phyloP scores from a whole-genome alignment of 352 stramenopile species.

The Pythium angustatum region DNA sequence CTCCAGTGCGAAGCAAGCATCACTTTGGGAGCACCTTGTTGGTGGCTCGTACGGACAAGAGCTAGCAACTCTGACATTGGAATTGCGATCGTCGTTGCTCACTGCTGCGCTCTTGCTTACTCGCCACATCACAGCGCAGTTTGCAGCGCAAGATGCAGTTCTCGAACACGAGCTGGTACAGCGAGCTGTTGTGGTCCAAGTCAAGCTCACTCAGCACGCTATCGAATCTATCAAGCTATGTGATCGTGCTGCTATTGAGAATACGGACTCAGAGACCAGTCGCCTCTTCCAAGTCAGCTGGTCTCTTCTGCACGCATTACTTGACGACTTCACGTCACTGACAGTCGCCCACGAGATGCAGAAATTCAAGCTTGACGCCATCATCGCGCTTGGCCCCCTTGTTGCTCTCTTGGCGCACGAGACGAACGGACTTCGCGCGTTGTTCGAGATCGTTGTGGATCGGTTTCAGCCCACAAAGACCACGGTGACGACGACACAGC shows the following conservation, averaged over 20 bases:
- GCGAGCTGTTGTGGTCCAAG: constrained; percentile 33
- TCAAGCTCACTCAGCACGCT: constrained; percentile 60
- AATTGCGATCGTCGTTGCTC: constrained; percentile 47
- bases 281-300: constrained; percentile 65
- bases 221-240: constrained; percentile 51
- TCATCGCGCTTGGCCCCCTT: constrained; percentile 45
- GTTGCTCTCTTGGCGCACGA: constrained; percentile 52
- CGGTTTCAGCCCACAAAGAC: constrained; percentile 36
- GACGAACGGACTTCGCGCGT: constrained; percentile 43
- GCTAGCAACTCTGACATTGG: constrained; percentile 28
- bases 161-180: constrained; percentile 24
- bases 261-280: neutral
- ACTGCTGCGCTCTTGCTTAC: constrained; percentile 49
- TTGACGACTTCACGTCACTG: constrained; percentile 48
- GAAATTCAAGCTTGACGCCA: constrained; percentile 40
- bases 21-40: constrained; percentile 37
- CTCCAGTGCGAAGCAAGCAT: constrained; percentile 16
- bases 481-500: constrained; percentile 23
- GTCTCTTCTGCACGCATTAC: constrained; percentile 56
- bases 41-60: constrained; percentile 30
- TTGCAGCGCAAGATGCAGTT: neutral
- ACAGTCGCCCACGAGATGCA: constrained; percentile 28
- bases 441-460: constrained; percentile 56
- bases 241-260: constrained; percentile 20
- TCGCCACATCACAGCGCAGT: constrained; percentile 38